Percentiles rank a stretch among this genome's conserved stretches.
Conservation (phyloP, 2,329 filamentous ascomycete genomes). For the Ilyonectria robusta region DNA sequence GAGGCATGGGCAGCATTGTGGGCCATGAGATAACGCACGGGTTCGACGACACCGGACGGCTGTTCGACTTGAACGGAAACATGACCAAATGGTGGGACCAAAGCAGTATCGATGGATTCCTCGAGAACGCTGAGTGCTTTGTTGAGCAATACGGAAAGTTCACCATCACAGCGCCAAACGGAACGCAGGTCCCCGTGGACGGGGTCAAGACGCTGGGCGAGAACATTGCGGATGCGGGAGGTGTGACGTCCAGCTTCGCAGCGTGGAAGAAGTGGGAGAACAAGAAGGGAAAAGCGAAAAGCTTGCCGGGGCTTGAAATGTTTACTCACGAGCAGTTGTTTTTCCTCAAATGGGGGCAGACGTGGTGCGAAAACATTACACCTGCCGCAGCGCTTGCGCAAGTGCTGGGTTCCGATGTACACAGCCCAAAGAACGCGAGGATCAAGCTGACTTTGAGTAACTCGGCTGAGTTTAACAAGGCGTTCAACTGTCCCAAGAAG, state of each 20-base stretch:
- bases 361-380: constrained; percentile 77
- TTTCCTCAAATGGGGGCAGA: constrained; percentile 75
- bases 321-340: constrained; percentile 80
- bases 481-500: constrained; percentile 75
- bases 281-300: constrained; percentile 61
- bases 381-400: constrained; percentile 68
- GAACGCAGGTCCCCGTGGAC: constrained; percentile 71
- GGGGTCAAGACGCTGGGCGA: constrained; percentile 76
- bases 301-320: constrained; percentile 71
- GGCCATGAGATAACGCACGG: constrained; percentile 80
- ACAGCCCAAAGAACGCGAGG: constrained; percentile 74
- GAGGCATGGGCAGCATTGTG: constrained; percentile 76
- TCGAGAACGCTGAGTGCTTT: constrained; percentile 74
- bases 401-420: constrained; percentile 73
- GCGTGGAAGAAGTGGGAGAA: constrained; percentile 75
- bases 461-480: constrained; percentile 76
- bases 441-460: constrained; percentile 77
- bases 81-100: constrained; percentile 78
- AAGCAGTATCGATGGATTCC: constrained; percentile 70
- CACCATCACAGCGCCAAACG: constrained; percentile 69
- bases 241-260: constrained; percentile 72
- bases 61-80: constrained; percentile 76
- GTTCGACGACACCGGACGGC: constrained; percentile 76
- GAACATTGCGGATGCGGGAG: constrained; percentile 81
- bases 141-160: constrained; percentile 76